These are phyloP conservation scores for Epichloe gansuensis DNA, from an alignment of 2,329 filamentous ascomycete species.

Conservation along the genomic window DNA sequence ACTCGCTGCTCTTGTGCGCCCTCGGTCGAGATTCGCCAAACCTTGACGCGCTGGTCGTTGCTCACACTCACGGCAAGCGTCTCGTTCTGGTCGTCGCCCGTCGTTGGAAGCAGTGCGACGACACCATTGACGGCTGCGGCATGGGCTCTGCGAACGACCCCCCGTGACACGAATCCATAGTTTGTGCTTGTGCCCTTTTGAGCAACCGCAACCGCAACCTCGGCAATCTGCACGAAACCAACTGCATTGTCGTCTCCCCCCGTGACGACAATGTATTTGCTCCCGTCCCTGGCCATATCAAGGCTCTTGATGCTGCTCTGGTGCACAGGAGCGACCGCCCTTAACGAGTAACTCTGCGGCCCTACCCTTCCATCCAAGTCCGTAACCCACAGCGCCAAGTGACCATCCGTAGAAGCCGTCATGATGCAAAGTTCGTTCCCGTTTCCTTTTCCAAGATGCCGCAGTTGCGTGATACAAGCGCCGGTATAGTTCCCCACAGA, in stretches of 20 bases:
- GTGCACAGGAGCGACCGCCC: slow-evolving; percentile 42
- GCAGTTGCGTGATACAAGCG: slow-evolving; percentile 60
- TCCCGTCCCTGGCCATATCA: slow-evolving; percentile 25
- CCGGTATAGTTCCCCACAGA: slow-evolving; percentile 50
- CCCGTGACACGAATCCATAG: slow-evolving; percentile 13
- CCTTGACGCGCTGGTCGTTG: slow-evolving; percentile 49
- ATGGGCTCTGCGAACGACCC: slow-evolving; percentile 41
- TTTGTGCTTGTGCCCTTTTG: not conserved
- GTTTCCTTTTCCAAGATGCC: slow-evolving; percentile 22
- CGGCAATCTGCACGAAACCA: slow-evolving; percentile 33
- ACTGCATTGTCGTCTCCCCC: slow-evolving; percentile 85
- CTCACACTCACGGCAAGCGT: slow-evolving; percentile 33
- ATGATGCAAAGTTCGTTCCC: slow-evolving; percentile 30
- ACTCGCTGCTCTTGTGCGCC: slow-evolving; percentile 14
- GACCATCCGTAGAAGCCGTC: slow-evolving; percentile 72
- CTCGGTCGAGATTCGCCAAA: slow-evolving; percentile 30
- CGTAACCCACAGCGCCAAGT: slow-evolving; percentile 32
- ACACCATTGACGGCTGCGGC: slow-evolving; percentile 57
- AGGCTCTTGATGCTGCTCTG: slow-evolving; percentile 69
- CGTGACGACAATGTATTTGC: slow-evolving; percentile 45
- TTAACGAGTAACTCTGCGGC: slow-evolving; percentile 14
- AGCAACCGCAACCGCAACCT: slow-evolving; percentile 6
- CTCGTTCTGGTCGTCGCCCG: slow-evolving; percentile 3
- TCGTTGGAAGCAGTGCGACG: slow-evolving; percentile 24
- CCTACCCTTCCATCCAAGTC: slow-evolving; percentile 4